Evolutionary conservation across 495 filamentous ascomycete species (phyloP).

Genomic region (Penicillium nucicola): DNA sequence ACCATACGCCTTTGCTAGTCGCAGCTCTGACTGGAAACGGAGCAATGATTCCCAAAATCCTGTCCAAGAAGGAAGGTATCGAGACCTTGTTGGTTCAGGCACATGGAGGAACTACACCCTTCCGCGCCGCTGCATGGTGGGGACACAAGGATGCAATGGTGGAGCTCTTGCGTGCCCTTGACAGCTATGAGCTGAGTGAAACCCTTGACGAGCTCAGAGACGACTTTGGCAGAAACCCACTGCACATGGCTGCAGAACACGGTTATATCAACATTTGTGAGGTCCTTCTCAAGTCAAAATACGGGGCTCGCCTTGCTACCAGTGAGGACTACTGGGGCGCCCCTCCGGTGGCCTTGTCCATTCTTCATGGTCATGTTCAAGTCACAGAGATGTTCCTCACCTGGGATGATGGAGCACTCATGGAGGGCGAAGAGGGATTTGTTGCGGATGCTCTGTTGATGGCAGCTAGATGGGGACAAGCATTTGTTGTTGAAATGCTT

Average conservation of each 20-base stretch:
- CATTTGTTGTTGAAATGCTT: background rate
- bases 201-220: background rate
- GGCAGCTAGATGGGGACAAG: background rate
- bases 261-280: background rate
- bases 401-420: background rate
- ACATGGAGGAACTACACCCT: background rate
- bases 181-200: background rate
- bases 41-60: background rate
- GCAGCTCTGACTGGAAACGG: background rate
- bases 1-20: background rate
- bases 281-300: background rate
- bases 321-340: background rate
- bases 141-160: constrained; percentile 2
- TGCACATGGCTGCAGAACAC: background rate
- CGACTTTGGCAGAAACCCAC: background rate
- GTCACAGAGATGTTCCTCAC: background rate
- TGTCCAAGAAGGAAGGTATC: background rate
- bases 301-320: background rate
- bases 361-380: background rate
- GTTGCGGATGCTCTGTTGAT: background rate
- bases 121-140: constrained; percentile 1
- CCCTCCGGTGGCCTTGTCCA: background rate
- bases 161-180: background rate
- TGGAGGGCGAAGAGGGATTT: background rate
- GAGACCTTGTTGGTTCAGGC: background rate